These are phyloP conservation scores for Didymella segeticola DNA, from an alignment of 2,329 filamentous ascomycete species.

Conservation along the genomic window DNA sequence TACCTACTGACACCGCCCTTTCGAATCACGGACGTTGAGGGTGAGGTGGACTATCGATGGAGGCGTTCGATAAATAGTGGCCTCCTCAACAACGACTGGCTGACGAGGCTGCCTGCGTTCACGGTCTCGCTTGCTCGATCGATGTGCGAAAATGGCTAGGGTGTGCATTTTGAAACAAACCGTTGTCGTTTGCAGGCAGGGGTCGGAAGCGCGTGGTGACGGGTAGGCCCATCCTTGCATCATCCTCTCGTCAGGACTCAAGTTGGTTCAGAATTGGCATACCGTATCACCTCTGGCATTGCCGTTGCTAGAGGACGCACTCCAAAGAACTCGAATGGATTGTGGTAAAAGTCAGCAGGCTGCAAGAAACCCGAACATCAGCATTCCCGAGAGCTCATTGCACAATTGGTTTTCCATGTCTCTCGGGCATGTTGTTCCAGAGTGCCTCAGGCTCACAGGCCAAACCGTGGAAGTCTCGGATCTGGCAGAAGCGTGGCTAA, in stretches of 20 bases:
- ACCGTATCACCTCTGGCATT: conserved; percentile 6
- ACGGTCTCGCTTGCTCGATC: conserved; percentile 13
- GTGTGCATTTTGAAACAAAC: conserved; percentile 35
- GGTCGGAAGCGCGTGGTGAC: conserved; percentile 21
- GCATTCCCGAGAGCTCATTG: background rate
- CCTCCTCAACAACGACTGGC: conserved; percentile 14
- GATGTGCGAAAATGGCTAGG: conserved; percentile 23
- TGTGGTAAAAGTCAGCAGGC: background rate
- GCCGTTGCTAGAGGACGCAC: background rate
- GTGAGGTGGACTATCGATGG: conserved; percentile 8
- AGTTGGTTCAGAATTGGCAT: conserved; percentile 7
- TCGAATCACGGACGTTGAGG: background rate
- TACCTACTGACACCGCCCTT: background rate
- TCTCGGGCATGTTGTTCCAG: conserved; percentile 6
- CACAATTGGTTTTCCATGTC: background rate
- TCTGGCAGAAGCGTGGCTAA: conserved; percentile 11
- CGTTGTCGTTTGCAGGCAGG: conserved; percentile 26
- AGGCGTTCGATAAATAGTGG: conserved; percentile 15
- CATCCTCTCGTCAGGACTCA: conserved; percentile 17
- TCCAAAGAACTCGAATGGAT: background rate
- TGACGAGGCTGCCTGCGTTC: conserved; percentile 4
- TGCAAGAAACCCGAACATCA: background rate
- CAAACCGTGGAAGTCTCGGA: conserved; percentile 43
- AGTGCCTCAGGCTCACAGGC: conserved; percentile 32
- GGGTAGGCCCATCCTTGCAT: conserved; percentile 28